Evolutionary conservation across 345 rosid genomes (phyloP).

Genomic region (Hypericum perforatum): DNA sequence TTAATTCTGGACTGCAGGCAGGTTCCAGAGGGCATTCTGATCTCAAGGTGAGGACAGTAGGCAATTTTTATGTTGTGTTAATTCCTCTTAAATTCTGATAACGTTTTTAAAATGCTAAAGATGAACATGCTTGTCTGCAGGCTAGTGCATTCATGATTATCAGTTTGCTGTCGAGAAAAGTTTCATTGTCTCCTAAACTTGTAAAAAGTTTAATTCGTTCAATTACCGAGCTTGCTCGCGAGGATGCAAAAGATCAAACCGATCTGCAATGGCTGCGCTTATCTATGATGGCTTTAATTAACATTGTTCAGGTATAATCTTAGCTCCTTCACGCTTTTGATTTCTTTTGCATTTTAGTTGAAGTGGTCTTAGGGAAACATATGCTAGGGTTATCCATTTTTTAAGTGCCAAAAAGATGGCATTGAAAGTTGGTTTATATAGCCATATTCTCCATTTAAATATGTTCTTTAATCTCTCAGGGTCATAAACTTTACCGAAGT

Average conservation of each 20-base stretch:
- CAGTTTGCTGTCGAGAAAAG: conserved; percentile 63
- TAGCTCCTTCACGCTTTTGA: neutral
- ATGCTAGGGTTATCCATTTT: too few relatives aligned
- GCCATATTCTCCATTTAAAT: too few relatives aligned
- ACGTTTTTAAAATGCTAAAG: too few relatives aligned
- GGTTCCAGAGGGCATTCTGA: conserved; percentile 47
- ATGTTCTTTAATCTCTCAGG: too few relatives aligned
- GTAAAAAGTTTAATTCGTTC: conserved; percentile 62
- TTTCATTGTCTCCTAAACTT: conserved; percentile 54
- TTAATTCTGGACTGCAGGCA: conserved; percentile 57
- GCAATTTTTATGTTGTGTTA: conserved; percentile 6
- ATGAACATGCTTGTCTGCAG: conserved; percentile 22
- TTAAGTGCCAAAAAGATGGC: too few relatives aligned
- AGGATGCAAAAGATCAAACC: conserved; percentile 51
- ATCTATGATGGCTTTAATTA: conserved; percentile 61
- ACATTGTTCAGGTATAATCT: conserved; percentile 67
- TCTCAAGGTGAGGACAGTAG: conserved; percentile 53
- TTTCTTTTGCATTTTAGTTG: neutral
- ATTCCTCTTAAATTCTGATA: neutral
- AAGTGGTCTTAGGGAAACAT: neutral
- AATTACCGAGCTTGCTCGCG: conserved; percentile 50
- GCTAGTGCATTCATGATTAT: conserved; percentile 89
- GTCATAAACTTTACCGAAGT: too few relatives aligned
- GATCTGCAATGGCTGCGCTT: conserved; percentile 60
- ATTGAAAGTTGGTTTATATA: too few relatives aligned